Percentiles rank a stretch among this genome's conserved stretches.
Evolutionary conservation across 192 early-diverging fungal genomes (phyloP).

Genomic region (Polychytrium aggregatum): DNA sequence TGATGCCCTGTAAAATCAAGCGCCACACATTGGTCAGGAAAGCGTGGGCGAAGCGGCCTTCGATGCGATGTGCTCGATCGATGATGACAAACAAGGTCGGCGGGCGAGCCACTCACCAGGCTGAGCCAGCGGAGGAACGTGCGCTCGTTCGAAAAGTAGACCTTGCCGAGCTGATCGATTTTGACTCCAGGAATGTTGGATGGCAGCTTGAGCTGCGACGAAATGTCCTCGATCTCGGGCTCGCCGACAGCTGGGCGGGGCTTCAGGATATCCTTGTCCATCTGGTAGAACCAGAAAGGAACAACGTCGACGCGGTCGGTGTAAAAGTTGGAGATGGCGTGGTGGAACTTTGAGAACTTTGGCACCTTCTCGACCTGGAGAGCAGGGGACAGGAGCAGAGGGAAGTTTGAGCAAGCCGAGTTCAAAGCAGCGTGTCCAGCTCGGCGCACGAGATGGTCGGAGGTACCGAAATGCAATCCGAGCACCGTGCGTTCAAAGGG

Average conservation of each 20-base stretch:
- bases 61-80: too few relatives aligned
- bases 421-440: not conserved
- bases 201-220: not conserved
- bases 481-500: too few relatives aligned
- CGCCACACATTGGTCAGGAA: not conserved
- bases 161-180: slow-evolving; percentile 45
- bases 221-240: not conserved
- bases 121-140: slow-evolving; percentile 84
- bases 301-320: slow-evolving; percentile 58
- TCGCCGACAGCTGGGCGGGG: slow-evolving; percentile 33
- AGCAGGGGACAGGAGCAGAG: too few relatives aligned
- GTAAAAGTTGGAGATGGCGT: slow-evolving; percentile 71
- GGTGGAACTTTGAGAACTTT: slow-evolving; percentile 95
- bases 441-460: too few relatives aligned
- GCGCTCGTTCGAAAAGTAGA: slow-evolving; percentile 91
- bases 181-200: slow-evolving; percentile 10
- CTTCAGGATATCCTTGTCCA: slow-evolving; percentile 84
- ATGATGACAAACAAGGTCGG: too few relatives aligned
- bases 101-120: too few relatives aligned
- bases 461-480: too few relatives aligned
- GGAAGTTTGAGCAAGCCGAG: not conserved
- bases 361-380: slow-evolving; percentile 79
- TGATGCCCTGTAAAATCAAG: not conserved
- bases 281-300: slow-evolving; percentile 89
- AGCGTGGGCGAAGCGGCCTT: not conserved